Evolutionary conservation across 352 stramenopile genomes (phyloP).

Genomic region (Phytophthora hibernalis): DNA sequence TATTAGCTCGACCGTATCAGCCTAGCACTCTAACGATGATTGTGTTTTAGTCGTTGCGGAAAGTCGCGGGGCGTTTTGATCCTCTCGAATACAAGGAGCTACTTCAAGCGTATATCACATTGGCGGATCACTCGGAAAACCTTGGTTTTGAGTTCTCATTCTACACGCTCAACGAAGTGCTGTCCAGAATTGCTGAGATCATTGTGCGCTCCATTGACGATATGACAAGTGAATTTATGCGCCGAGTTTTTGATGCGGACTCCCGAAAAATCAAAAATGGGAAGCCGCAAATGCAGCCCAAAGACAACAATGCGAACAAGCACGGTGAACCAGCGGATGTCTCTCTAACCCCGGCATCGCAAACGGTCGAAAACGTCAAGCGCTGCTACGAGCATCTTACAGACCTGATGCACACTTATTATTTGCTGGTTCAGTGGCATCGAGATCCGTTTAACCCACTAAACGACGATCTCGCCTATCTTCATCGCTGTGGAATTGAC

Average conservation of each 20-base stretch:
- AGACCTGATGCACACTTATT: slow-evolving; percentile 90
- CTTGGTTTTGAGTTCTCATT: slow-evolving; percentile 84
- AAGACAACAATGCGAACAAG: slow-evolving; percentile 35
- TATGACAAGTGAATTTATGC: slow-evolving; percentile 59
- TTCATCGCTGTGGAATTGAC: slow-evolving; percentile 86
- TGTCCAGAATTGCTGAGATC: slow-evolving; percentile 82
- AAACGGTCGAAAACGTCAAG: slow-evolving; percentile 70
- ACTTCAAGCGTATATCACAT: slow-evolving; percentile 81
- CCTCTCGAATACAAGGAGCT: slow-evolving; percentile 80
- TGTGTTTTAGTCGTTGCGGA: slow-evolving; percentile 63
- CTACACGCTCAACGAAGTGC: slow-evolving; percentile 65
- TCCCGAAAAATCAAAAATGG: slow-evolving; percentile 50
- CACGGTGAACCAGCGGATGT: slow-evolving; percentile 23
- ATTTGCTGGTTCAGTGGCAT: slow-evolving; percentile 91
- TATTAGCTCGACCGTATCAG: background rate
- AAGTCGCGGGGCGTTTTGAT: slow-evolving; percentile 76
- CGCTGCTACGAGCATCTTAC: slow-evolving; percentile 74
- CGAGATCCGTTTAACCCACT: slow-evolving; percentile 81
- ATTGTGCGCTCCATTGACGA: slow-evolving; percentile 83
- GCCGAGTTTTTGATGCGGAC: slow-evolving; percentile 46
- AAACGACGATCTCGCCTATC: slow-evolving; percentile 74
- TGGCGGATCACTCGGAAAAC: slow-evolving; percentile 80
- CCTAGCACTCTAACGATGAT: background rate
- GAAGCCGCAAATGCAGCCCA: background rate
- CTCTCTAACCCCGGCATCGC: slow-evolving; percentile 26